phyloP scores from a whole-genome alignment of 208 protist species.

The Trypanosoma caninum region DNA sequence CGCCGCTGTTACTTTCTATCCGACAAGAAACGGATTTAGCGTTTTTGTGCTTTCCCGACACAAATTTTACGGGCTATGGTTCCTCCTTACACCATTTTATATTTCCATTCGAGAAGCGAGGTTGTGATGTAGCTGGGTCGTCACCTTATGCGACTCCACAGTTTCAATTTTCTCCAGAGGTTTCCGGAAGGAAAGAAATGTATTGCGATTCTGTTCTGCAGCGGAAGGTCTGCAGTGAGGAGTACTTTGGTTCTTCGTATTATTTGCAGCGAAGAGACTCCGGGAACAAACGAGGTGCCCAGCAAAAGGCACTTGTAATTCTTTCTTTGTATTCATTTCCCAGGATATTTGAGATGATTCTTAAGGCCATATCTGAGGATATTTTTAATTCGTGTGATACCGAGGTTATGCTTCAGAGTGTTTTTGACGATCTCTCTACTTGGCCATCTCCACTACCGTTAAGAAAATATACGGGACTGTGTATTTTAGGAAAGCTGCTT shows the following conservation, averaged over 20 bases:
- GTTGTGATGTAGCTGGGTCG: too few relatives aligned
- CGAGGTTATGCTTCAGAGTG: conserved; percentile 2
- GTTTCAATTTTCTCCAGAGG: not conserved
- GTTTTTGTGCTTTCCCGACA: conserved; percentile 33
- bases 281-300: conserved; percentile 20
- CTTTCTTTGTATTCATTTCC: conserved; percentile 25
- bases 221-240: conserved; percentile 7
- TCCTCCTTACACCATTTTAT: conserved; percentile 21
- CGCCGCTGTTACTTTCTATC: conserved; percentile 18
- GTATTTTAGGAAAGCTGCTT: conserved; percentile 6
- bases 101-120: conserved; percentile 9
- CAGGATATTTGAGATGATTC: conserved; percentile 17
- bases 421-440: conserved; percentile 22
- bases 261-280: conserved; percentile 22
- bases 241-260: conserved; percentile 25
- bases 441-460: conserved; percentile 24
- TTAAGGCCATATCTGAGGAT: conserved; percentile 1
- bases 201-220: not conserved
- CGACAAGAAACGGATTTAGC: conserved; percentile 26
- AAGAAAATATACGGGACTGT: conserved; percentile 1
- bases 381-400: conserved; percentile 12
- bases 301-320: conserved; percentile 27
- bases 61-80: conserved; percentile 13
- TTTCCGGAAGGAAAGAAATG: too few relatives aligned
- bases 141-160: too few relatives aligned